phyloP scores from a whole-genome alignment of 2,329 filamentous ascomycete species.

The Penicillium thymicola region DNA sequence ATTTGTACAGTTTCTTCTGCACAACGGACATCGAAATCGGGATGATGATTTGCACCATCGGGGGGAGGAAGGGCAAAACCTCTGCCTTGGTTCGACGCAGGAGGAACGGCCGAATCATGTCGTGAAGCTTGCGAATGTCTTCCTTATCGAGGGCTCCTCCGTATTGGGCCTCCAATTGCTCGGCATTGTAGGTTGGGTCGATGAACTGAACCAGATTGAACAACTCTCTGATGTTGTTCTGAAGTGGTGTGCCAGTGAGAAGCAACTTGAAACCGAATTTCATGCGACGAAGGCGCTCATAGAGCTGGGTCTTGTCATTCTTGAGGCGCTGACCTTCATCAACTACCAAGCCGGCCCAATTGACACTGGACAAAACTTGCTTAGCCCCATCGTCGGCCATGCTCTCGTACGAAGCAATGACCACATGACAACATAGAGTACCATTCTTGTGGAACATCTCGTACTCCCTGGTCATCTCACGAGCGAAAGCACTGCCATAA shows the following conservation, averaged over 20 bases:
- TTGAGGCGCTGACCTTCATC: slow-evolving; percentile 96
- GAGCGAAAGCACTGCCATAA: slow-evolving; percentile 72
- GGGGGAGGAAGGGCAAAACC: slow-evolving; percentile 85
- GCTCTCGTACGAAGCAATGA: slow-evolving; percentile 93
- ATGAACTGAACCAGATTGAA: slow-evolving; percentile 97
- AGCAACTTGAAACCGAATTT: slow-evolving; percentile 80
- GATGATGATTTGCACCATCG: slow-evolving; percentile 91
- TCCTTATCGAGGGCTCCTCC: slow-evolving; percentile 72
- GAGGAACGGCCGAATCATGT: slow-evolving; percentile 72
- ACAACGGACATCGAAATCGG: slow-evolving; percentile 93
- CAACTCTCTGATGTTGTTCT: slow-evolving; percentile 82
- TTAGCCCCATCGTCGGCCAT: slow-evolving; percentile 69
- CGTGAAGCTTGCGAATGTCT: slow-evolving; percentile 76
- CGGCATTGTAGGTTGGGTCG: slow-evolving; percentile 68
- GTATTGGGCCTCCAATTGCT: slow-evolving; percentile 70
- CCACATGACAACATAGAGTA: slow-evolving; percentile 80
- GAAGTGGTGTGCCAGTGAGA: slow-evolving; percentile 79
- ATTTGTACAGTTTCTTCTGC: slow-evolving; percentile 92
- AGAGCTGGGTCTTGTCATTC: slow-evolving; percentile 82
- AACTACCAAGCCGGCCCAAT: slow-evolving; percentile 84
- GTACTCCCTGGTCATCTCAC: slow-evolving; percentile 73
- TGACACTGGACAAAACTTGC: slow-evolving; percentile 64
- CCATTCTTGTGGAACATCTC: slow-evolving; percentile 71
- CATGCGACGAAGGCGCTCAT: slow-evolving; percentile 68
- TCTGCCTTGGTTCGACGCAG: slow-evolving; percentile 80